phyloP scores from a whole-genome alignment of 2,329 filamentous ascomycete species.

The Claviceps spartinae region DNA sequence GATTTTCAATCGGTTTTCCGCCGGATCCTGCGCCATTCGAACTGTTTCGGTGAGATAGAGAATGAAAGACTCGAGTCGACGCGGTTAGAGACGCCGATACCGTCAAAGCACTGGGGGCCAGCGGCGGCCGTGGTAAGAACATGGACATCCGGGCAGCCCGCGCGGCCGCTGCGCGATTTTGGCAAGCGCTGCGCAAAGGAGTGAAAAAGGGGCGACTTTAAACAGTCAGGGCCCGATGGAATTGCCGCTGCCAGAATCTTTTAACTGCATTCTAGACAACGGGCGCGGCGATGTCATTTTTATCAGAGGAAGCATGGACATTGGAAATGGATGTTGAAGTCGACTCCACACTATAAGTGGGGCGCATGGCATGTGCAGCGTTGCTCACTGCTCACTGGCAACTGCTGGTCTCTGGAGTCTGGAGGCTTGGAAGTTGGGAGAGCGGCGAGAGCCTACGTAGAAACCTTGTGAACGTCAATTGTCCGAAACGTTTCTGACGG shows the following conservation, averaged over 20 bases:
- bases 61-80: constrained; percentile 10
- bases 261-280: not conserved
- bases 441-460: too few species aligned
- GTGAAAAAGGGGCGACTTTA: not conserved
- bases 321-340: too few species aligned
- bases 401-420: too few species aligned
- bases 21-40: constrained; percentile 10
- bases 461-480: too few species aligned
- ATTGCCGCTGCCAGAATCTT: not conserved
- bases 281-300: not conserved
- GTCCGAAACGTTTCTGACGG: too few species aligned
- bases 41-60: constrained; percentile 9
- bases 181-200: not conserved
- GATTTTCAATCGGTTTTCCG: constrained; percentile 16
- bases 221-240: not conserved
- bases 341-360: too few species aligned
- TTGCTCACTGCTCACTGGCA: too few species aligned
- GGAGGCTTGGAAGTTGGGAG: too few species aligned
- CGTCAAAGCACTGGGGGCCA: constrained; percentile 13
- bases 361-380: too few species aligned
- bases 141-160: constrained; percentile 16
- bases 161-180: not conserved
- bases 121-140: constrained; percentile 17
- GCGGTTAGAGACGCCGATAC: constrained; percentile 12
- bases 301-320: too few species aligned